phyloP scores from a whole-genome alignment of 2,329 filamentous ascomycete genomes.

The Verticillium zaregamsianum region DNA sequence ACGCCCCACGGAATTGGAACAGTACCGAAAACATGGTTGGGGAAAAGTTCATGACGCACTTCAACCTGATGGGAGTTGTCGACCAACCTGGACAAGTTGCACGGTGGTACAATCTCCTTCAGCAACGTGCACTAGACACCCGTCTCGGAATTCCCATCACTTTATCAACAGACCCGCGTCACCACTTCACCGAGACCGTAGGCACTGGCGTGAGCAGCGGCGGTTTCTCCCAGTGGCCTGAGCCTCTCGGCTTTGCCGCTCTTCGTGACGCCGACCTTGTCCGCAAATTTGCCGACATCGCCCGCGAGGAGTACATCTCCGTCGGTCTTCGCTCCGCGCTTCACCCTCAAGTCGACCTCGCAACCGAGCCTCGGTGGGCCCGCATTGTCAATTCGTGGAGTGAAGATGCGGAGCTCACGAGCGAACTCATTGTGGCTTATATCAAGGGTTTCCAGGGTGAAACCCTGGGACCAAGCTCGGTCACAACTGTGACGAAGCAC shows the following conservation, averaged over 20 bases:
- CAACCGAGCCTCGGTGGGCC: constrained; percentile 48
- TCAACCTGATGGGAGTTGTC: constrained; percentile 41
- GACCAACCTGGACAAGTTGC: constrained; percentile 27
- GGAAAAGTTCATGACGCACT: constrained; percentile 35
- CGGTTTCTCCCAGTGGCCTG: constrained; percentile 46
- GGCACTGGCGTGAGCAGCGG: constrained; percentile 38
- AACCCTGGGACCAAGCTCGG: constrained; percentile 35
- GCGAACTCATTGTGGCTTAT: constrained; percentile 34
- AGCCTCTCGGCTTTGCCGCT: constrained; percentile 45
- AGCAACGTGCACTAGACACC: constrained; percentile 36
- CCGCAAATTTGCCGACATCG: constrained; percentile 42
- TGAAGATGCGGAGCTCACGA: constrained; percentile 40
- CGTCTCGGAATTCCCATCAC: constrained; percentile 45
- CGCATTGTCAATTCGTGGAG: constrained; percentile 41
- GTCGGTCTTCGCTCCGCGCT: constrained; percentile 40
- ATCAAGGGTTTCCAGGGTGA: constrained; percentile 44
- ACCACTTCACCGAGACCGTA: constrained; percentile 37
- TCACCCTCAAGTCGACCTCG: constrained; percentile 46
- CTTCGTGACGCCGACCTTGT: constrained; percentile 38
- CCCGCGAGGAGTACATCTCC: constrained; percentile 39
- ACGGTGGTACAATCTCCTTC: constrained; percentile 36
- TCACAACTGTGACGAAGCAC: constrained; percentile 48
- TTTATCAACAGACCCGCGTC: constrained; percentile 42
- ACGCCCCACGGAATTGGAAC: constrained; percentile 10
- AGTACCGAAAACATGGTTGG: constrained; percentile 26